Conservation (phyloP, 1,284 basidiomycete genomes). For the Ceratorhiza oryzae-sativae region DNA sequence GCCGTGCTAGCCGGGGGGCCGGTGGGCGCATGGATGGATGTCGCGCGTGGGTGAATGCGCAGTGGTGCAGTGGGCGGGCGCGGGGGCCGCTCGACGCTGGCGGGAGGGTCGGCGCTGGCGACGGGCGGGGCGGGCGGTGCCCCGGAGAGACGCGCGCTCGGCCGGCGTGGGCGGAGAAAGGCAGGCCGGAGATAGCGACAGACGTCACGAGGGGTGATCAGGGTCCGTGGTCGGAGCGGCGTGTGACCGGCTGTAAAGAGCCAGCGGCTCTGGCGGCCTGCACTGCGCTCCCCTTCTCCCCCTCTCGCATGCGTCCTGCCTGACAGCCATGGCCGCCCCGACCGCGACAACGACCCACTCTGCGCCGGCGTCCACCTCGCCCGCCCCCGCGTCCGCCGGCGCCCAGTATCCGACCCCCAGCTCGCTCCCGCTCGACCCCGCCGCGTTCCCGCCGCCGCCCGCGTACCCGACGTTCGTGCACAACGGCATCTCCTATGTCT, state of each 20-base stretch:
- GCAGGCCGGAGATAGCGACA: too few species aligned
- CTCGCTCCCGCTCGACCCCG: background rate
- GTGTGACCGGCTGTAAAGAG: constrained; percentile 15
- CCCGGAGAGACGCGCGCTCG: background rate
- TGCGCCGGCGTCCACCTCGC: constrained; percentile 19
- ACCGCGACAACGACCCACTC: constrained; percentile 13
- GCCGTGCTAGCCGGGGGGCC: background rate
- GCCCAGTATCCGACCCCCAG: constrained; percentile 17
- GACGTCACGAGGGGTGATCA: constrained; percentile 12
- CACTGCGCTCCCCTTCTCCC: constrained; percentile 11
- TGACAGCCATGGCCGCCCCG: constrained; percentile 29
- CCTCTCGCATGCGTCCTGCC: constrained; percentile 3
- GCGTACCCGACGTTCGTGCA: constrained; percentile 29
- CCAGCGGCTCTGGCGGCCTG: background rate
- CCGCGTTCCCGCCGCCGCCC: constrained; percentile 4
- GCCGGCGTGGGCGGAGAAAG: background rate
- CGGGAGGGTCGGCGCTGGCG: too few species aligned
- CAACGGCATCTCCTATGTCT: constrained; percentile 11
- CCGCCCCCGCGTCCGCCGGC: constrained; percentile 7
- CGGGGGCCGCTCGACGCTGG: too few species aligned
- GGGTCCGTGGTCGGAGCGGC: constrained; percentile 18
- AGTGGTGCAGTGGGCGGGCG: too few species aligned
- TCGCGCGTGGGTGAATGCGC: too few species aligned
- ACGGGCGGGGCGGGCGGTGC: too few species aligned
- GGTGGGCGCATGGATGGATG: constrained; percentile 6